phyloP scores from a whole-genome alignment of 108 stramenopile species.

The Fragilaria radians region DNA sequence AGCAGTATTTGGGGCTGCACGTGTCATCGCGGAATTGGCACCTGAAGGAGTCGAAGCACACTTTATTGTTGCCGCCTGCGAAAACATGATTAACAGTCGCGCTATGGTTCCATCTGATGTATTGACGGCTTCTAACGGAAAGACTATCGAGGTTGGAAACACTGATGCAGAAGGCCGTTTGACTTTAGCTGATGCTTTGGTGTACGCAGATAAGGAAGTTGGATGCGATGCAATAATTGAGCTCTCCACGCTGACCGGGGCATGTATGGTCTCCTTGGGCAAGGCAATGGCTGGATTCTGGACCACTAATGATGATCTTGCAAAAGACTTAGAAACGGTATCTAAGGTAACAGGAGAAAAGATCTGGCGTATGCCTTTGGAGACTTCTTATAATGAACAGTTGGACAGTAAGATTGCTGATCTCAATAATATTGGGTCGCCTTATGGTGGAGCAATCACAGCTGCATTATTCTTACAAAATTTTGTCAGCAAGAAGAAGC shows the following conservation, averaged over 20 bases:
- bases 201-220: conserved; percentile 91
- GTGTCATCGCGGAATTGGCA: conserved; percentile 49
- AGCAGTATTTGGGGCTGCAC: conserved; percentile 78
- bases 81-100: conserved; percentile 94
- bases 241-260: conserved; percentile 90
- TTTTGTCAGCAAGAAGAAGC: conserved; percentile 86
- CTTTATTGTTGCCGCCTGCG: conserved; percentile 89
- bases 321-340: conserved; percentile 67
- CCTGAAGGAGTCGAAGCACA: conserved; percentile 87
- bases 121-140: conserved; percentile 95
- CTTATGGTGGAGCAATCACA: conserved; percentile 86
- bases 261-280: conserved; percentile 75
- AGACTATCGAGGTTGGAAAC: conserved; percentile 95
- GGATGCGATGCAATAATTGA: conserved; percentile 91
- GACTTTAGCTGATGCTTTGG: conserved; percentile 95
- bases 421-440: conserved; percentile 67
- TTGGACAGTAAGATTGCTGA: conserved; percentile 86
- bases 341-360: conserved; percentile 85
- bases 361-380: conserved; percentile 88
- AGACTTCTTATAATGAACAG: conserved; percentile 66
- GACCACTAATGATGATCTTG: conserved; percentile 84
- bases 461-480: conserved; percentile 86
- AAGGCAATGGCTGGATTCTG: conserved; percentile 73
- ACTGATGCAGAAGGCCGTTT: conserved; percentile 98
- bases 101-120: conserved; percentile 92